Base-by-base conservation (phyloP, 2,329 filamentous ascomycete genomes). In the Xylaria arbuscula region DNA sequence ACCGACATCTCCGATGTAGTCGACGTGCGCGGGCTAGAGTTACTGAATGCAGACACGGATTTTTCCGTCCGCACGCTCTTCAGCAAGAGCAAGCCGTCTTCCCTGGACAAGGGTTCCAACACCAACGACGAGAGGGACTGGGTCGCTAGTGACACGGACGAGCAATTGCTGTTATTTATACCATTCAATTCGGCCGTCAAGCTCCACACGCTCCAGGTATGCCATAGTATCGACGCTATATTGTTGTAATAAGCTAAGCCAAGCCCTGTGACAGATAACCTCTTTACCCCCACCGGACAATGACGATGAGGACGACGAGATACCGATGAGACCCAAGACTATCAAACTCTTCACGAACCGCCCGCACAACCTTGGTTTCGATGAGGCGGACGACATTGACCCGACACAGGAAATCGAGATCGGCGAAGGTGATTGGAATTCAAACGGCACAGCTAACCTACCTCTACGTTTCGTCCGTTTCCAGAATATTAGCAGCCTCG, bases 91-190 rank as follows among this genome's bases (percentile, higher is more conserved):
- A 89, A 89, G 77, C 81, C 79, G 19, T 80, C 81, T 15, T 81
- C 83, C n/a, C 87, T 88, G 75, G 94, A 97, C 80, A 98, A 93
- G 90, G 90, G 97, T 22, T 92, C 97, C 84, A 97, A 92, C 80
- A 93, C 97, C 77, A 94, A 94, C 38, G 94, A 97, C 10, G 81
- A 83, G 40, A 89, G 88, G 77, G 95, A 99, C 81, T 98, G 93
- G 91, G 90, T 98, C 24, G 93, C 98, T 84, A 98, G 93, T 80
- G 95, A 98, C 78, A 97, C 95, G 42, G 96, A 99, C 78, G 94
- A 98, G 82, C 96, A 99, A 84, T 84, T 99, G 70, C 92, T 98
- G 87, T 87, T 99, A 55, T 98, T 91, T 81, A 86, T 97, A 66
- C 95, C 96, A 0, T 97, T 99, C 82, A 91, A 94, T 80, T 89